Evolutionary conservation across 202 grass and related monocot genomes (phyloP).

Genomic region (Eragrostis tef): DNA sequence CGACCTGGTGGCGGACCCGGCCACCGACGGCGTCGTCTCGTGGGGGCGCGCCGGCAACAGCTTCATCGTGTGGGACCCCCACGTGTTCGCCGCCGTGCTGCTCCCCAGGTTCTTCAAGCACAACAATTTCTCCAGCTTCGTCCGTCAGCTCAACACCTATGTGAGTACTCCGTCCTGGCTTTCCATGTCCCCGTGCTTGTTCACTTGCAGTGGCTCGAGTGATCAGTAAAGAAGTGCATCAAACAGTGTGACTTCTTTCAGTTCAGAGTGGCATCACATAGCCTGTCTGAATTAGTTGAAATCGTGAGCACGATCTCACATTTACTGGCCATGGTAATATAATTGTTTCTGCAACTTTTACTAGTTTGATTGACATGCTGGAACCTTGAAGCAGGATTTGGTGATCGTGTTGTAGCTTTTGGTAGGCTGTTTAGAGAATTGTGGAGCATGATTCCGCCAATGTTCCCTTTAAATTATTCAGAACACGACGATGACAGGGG

Average conservation of each 20-base stretch:
- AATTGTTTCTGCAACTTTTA: neutral
- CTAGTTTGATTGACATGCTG: neutral
- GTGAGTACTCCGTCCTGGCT: conserved; percentile 28
- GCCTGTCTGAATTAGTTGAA: conserved; percentile 2
- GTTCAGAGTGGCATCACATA: neutral
- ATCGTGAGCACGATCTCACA: conserved; percentile 7
- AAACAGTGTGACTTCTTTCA: neutral
- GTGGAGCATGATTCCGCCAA: neutral
- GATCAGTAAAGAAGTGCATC: neutral
- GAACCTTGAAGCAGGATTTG: neutral
- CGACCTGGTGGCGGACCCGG: conserved; percentile 72
- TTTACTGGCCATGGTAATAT: neutral
- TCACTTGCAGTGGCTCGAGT: neutral
- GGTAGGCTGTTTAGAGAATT: too few relatives aligned
- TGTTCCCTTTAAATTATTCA: conserved; percentile 26
- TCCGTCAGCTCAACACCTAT: conserved; percentile 83
- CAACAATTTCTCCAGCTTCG: conserved; percentile 93
- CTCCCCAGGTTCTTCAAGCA: conserved; percentile 85
- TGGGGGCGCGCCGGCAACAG: conserved; percentile 71
- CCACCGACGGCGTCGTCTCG: conserved; percentile 67
- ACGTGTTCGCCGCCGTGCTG: conserved; percentile 66
- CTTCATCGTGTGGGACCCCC: conserved; percentile 80
- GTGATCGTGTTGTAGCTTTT: too few relatives aligned
- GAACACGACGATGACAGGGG: conserved; percentile 25
- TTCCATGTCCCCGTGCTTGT: neutral